A percentile compares a stretch with the other conserved stretches of the same genome.
phyloP scores from a whole-genome alignment of 345 rosid genomes.

The Pseudoturritis turrita region DNA sequence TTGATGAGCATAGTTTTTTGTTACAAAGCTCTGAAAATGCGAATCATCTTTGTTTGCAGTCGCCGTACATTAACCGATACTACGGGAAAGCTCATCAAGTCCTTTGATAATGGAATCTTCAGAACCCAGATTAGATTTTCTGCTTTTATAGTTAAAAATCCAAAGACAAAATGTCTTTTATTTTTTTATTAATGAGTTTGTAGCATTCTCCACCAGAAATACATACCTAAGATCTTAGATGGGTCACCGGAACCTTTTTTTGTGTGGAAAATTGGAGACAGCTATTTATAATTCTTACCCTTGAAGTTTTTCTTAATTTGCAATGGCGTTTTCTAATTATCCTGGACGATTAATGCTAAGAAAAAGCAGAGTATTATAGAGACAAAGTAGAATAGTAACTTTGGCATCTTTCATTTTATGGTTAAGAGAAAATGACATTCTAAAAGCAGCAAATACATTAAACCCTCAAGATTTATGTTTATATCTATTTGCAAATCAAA shows the following conservation, averaged over 20 bases:
- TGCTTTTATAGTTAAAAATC: conserved; percentile 19
- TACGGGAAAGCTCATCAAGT: conserved; percentile 84
- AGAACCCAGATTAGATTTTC: conserved; percentile 5
- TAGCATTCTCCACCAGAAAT: conserved; percentile 12
- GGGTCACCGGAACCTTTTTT: neutral
- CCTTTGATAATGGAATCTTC: conserved; percentile 33
- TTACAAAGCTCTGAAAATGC: neutral
- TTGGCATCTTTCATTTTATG: no score
- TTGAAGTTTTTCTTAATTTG: neutral
- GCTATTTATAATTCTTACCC: neutral
- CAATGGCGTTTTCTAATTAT: neutral
- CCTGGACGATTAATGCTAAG: no score
- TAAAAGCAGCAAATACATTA: no score
- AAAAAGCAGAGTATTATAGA: no score
- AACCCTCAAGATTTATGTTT: no score
- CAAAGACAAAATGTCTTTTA: neutral
- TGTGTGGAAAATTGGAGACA: conserved; percentile 3
- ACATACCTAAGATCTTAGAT: neutral
- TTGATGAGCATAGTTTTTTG: neutral
- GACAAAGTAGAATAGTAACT: no score
- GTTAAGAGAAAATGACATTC: no score
- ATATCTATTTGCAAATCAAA: no score
- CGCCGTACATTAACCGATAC: conserved; percentile 76
- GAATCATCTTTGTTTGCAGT: conserved; percentile 42
- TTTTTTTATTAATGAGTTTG: conserved; percentile 1